Base-by-base conservation (phyloP, 306 rosid species). In the Prunus mume region DNA sequence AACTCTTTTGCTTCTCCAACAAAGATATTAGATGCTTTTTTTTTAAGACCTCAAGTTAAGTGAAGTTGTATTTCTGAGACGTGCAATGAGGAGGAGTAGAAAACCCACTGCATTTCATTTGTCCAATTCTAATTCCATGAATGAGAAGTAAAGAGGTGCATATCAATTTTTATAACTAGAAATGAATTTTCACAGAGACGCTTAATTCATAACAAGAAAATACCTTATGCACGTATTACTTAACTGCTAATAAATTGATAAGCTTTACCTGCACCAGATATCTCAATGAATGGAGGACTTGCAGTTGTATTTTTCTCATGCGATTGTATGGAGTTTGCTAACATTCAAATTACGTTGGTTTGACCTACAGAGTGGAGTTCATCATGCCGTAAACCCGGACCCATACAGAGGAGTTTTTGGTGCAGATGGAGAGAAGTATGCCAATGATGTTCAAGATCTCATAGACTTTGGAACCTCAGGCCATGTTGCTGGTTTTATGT, bases 331-430 rank as follows among this genome's bases (percentile, higher is more conserved):
- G 5, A 28, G 17, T 34, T 77, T 55, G 50, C 56, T 57, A 54
- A 72, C 38, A 28, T 14, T 25, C 47, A 12, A 28, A 19, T 20
- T 73, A n/a, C 62, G 7, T 49, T 72, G 74, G 10, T 83, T 12
- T 68, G 51, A 17, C 25, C 28, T 74, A 74, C 86, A 95, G 99
- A 88, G 87, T 75, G 99, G 97, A 62, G 90, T 92, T 87, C 99
- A 92, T 69, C 99, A 95, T 84, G 97, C 93, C 7, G 51, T 90
- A 46, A 95, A 95, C 71, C 97, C 99, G 55, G 97, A 92, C 78
- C 99, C 99, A 30, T 95, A 95, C 20, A 85, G 99, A 79, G 99
- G 99, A 3, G 64, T 92, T 67, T 95, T 95, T 79, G 99, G 99
- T 75, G 81, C 99, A 3, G 97, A 95, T 62, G 99, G 96, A 51